Conservation (phyloP, 1,139 yeast genomes). For the Pichia sp. region DNA sequence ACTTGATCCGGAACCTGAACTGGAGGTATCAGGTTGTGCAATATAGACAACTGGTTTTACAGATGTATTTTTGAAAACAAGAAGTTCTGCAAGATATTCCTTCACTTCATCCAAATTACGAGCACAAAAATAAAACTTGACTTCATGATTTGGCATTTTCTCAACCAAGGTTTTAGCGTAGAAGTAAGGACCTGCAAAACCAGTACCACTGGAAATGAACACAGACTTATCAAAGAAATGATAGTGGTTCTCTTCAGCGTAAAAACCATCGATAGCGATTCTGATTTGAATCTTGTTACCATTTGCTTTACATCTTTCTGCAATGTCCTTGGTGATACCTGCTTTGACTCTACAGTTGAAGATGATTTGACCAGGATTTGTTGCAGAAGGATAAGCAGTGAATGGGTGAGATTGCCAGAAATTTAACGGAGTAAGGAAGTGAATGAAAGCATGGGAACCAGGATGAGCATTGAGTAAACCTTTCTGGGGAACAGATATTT, state of each 20-base stretch:
- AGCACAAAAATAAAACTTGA: slow-evolving; percentile 43
- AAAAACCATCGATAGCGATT: slow-evolving; percentile 39
- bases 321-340: slow-evolving; percentile 33
- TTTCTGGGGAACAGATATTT: slow-evolving; percentile 32
- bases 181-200: slow-evolving; percentile 48
- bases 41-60: slow-evolving; percentile 36
- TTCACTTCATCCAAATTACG: slow-evolving; percentile 42
- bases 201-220: slow-evolving; percentile 67
- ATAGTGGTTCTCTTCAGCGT: slow-evolving; percentile 49
- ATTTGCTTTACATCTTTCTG: slow-evolving; percentile 7
- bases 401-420: slow-evolving; percentile 41
- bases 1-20: slow-evolving; percentile 1
- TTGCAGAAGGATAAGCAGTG: slow-evolving; percentile 27
- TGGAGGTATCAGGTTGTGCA: slow-evolving; percentile 28
- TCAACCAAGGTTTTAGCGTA: slow-evolving; percentile 27
- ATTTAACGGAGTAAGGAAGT: slow-evolving; percentile 32
- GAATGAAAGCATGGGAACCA: slow-evolving; percentile 47
- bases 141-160: slow-evolving; percentile 25
- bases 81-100: slow-evolving; percentile 44
- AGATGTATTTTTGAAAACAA: slow-evolving; percentile 29
- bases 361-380: slow-evolving; percentile 21
- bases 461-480: slow-evolving; percentile 34
- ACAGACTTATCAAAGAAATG: slow-evolving; percentile 49
- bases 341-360: slow-evolving; percentile 36
- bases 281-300: slow-evolving; percentile 2